phyloP scores from a whole-genome alignment of 2,329 filamentous ascomycete species.

The Colletotrichum sp. region DNA sequence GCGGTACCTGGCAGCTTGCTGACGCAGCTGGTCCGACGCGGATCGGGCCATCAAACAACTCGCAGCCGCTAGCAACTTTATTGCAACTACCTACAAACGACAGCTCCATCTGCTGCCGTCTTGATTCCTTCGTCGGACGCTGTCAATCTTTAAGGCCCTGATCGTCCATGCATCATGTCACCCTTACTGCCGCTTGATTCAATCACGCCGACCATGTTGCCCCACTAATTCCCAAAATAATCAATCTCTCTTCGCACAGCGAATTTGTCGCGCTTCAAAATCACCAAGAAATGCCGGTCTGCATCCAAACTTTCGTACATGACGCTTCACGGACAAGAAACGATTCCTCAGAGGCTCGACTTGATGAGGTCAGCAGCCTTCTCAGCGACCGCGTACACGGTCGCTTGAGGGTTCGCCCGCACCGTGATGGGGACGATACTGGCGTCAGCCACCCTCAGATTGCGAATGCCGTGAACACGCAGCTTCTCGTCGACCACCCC shows the following conservation, averaged over 20 bases:
- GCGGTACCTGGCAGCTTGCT: not conserved
- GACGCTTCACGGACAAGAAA: not conserved
- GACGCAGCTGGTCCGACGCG: not conserved
- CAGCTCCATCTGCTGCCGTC: not conserved
- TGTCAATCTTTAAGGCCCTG: not conserved
- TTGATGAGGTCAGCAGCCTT: conserved; percentile 23
- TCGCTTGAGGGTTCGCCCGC: conserved; percentile 35
- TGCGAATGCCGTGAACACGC: conserved; percentile 47
- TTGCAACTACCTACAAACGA: not conserved
- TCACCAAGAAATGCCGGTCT: not conserved
- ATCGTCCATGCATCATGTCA: not conserved
- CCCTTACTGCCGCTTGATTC: not conserved
- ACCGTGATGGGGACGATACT: conserved; percentile 36
- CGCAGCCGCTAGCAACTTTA: not conserved
- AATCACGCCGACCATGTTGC: not conserved
- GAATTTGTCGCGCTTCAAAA: not conserved
- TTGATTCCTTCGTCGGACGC: not conserved
- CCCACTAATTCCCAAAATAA: not conserved
- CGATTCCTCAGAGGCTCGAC: conserved; percentile 20
- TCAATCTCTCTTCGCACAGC: not conserved
- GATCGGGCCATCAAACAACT: not conserved
- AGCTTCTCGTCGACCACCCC: conserved; percentile 52
- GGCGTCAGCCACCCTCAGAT: conserved; percentile 51
- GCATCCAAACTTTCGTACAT: not conserved
- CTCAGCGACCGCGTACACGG: conserved; percentile 41